phyloP scores from a whole-genome alignment of 257 asterid species.

The Cruciata laevipes region DNA sequence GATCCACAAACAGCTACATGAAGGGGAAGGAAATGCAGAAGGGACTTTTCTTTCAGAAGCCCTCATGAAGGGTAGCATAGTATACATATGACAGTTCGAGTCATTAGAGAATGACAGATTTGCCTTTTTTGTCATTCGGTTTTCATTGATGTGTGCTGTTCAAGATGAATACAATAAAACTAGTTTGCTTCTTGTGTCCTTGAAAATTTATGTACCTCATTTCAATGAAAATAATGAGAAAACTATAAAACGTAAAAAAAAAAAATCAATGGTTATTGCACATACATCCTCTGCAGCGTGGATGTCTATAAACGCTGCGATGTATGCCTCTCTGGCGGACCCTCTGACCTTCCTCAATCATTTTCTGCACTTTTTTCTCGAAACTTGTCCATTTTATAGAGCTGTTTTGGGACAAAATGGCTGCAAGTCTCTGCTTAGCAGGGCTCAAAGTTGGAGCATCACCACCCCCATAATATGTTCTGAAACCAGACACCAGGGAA shows the following conservation, averaged over 20 bases:
- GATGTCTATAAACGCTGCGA: conserved; percentile 54
- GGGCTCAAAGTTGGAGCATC: conserved; percentile 77
- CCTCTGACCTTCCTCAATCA: conserved; percentile 80
- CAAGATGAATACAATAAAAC: conserved; percentile 37
- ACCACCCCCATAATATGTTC: conserved; percentile 77
- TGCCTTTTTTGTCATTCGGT: conserved; percentile 43
- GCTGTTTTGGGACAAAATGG: conserved; percentile 50
- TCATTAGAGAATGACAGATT: conserved; percentile 33
- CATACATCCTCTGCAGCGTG: conserved; percentile 48
- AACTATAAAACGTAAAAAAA: neutral
- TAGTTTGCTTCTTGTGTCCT: conserved; percentile 1
- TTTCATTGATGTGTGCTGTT: conserved; percentile 40
- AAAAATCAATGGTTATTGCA: conserved; percentile 35
- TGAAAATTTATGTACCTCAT: neutral
- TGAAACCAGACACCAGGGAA: conserved; percentile 75
- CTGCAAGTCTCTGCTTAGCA: conserved; percentile 76
- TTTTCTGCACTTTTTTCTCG: conserved; percentile 54
- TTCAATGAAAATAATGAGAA: neutral
- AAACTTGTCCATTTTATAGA: conserved; percentile 57
- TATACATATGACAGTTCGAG: neutral
- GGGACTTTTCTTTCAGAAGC: neutral
- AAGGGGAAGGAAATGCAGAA: neutral
- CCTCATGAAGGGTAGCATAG: neutral
- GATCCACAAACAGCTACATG: conserved; percentile 12
- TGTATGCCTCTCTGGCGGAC: conserved; percentile 34